Evolutionary conservation across 1,284 basidiomycete species (phyloP).

Genomic region (Chondrostereum purpureum): DNA sequence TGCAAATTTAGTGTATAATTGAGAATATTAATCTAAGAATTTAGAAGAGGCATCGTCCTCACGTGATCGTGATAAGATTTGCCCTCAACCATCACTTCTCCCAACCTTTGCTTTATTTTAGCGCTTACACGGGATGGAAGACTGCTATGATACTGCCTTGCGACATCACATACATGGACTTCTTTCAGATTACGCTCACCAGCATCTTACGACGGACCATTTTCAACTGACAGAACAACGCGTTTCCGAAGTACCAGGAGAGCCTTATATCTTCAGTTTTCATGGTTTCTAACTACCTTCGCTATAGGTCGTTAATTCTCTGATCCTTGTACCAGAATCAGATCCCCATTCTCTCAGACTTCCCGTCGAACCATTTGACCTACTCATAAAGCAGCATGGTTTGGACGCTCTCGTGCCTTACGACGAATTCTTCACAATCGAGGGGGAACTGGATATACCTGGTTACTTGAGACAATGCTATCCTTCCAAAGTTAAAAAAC

Average conservation of each 20-base stretch:
- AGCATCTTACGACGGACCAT: conserved; percentile 52
- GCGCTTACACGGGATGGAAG: no score
- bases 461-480: conserved; percentile 30
- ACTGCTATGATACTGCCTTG: conserved; percentile 16
- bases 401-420: conserved; percentile 29
- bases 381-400: conserved; percentile 27
- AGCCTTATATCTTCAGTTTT: not conserved
- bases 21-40: no score
- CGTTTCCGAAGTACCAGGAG: conserved; percentile 34
- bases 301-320: conserved; percentile 38
- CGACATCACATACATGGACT: conserved; percentile 46
- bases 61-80: no score
- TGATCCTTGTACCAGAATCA: conserved; percentile 31
- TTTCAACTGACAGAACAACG: conserved; percentile 44
- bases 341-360: conserved; percentile 45
- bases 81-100: no score
- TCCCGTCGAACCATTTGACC: conserved; percentile 43
- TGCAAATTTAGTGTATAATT: no score
- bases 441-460: conserved; percentile 28
- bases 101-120: no score
- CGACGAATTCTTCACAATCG: conserved; percentile 33
- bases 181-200: conserved; percentile 44
- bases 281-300: conserved; percentile 19
- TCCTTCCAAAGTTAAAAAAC: conserved; percentile 14
- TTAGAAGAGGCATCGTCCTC: no score